Evolutionary conservation across 345 rosid species (phyloP).

Genomic region (Rhodomyrtus tomentosa): DNA sequence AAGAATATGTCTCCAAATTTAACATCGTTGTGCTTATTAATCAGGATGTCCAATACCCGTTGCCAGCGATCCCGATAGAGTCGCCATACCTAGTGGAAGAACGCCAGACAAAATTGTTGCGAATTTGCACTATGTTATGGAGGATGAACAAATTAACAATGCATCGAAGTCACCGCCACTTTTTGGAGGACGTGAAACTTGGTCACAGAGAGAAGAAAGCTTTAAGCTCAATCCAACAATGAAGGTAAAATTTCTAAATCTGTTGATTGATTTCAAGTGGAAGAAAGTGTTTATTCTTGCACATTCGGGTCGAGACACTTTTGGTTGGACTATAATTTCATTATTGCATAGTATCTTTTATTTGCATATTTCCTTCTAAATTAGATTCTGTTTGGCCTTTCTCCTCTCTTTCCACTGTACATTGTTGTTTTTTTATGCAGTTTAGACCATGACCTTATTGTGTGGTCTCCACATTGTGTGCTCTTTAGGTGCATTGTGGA

Average conservation of each 20-base stretch:
- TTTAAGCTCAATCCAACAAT: slow-evolving; percentile 55
- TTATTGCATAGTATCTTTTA: neutral
- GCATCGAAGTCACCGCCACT: slow-evolving; percentile 40
- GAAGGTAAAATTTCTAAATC: slow-evolving; percentile 41
- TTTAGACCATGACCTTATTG: neutral
- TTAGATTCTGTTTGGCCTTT: neutral
- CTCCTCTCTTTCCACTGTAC: neutral
- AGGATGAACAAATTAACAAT: slow-evolving; percentile 36
- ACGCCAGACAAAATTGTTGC: slow-evolving; percentile 40
- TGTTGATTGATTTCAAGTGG: neutral
- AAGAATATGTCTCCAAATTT: neutral
- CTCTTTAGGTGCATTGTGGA: slow-evolving; percentile 75
- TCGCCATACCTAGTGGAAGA: slow-evolving; percentile 52
- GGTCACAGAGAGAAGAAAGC: slow-evolving; percentile 75
- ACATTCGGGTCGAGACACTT: neutral
- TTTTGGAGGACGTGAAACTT: slow-evolving; percentile 84
- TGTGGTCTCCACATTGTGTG: neutral
- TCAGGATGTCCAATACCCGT: slow-evolving; percentile 80
- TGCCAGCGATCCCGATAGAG: slow-evolving; percentile 46
- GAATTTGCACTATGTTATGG: slow-evolving; percentile 46
- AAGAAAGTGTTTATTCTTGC: neutral
- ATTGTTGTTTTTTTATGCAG: neutral
- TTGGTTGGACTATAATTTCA: neutral
- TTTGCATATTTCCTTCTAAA: neutral
- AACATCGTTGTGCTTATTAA: neutral